These are phyloP conservation scores for Calonectria pseudoturangicola DNA, from an alignment of 2,329 filamentous ascomycete genomes.

Conservation along the genomic window DNA sequence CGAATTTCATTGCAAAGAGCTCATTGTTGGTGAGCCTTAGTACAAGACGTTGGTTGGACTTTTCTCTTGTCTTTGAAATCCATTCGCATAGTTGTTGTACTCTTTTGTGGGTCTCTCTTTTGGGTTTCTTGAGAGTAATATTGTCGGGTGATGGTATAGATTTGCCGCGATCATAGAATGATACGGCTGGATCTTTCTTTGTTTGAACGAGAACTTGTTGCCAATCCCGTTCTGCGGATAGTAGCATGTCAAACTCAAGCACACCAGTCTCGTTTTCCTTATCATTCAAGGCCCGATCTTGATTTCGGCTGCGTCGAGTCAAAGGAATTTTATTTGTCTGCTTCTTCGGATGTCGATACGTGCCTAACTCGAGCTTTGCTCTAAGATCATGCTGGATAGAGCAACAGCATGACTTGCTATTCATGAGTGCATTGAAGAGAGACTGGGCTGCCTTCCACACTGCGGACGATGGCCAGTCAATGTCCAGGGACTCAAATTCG, in stretches of 20 bases:
- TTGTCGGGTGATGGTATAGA: too few species aligned
- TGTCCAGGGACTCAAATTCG: background rate
- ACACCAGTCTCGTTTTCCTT: background rate
- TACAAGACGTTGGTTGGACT: conserved; percentile 3
- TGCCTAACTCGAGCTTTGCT: too few species aligned
- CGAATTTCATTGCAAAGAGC: conserved; percentile 27
- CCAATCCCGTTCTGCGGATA: conserved; percentile 33
- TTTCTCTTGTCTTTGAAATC: conserved; percentile 21
- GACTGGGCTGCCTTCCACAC: conserved; percentile 38
- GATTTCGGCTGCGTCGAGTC: background rate
- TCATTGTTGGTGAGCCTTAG: conserved; percentile 11
- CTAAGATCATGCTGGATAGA: too few species aligned
- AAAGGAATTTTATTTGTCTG: background rate
- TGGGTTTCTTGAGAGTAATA: too few species aligned
- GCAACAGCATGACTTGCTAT: too few species aligned
- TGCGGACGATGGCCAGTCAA: background rate
- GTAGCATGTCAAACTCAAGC: conserved; percentile 36
- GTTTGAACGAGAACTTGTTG: conserved; percentile 25
- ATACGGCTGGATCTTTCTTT: background rate
- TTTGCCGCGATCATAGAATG: background rate
- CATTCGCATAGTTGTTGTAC: conserved; percentile 27
- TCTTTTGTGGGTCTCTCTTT: background rate
- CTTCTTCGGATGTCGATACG: too few species aligned
- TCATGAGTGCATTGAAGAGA: conserved; percentile 15
- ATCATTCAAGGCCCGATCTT: background rate